Evolutionary conservation across 768 basidiomycete genomes (phyloP), one percentile per base, ranked within the genome.

Genomic region (Lentinus tigrinus): DNA sequence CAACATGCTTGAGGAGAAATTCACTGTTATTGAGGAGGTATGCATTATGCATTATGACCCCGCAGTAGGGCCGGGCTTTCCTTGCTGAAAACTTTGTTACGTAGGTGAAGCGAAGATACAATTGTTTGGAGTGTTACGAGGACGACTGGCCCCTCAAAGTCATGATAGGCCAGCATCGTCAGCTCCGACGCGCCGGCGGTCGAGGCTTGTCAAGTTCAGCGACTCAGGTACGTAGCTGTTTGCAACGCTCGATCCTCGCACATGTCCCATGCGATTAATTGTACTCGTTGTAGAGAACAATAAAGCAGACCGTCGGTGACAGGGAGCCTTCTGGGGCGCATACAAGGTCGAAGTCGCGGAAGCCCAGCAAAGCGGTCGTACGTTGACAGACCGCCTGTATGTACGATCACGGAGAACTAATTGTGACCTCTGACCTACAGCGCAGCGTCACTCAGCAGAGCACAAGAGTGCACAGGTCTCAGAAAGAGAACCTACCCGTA

Each of bases 111-210:
- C 46, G 26, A 11, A 27, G 11, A 24, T 38, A 58, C n/a, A 51
- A 51, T 8, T 11, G 21, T 10, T 13, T 58, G 13, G 23, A 23
- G 14, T 27, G 14, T 1, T 58, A 53, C 27, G 36, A 42, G 5
- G 38, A 48, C 21, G 36, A 17, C 3, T 58, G 57, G 57, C 57
- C 57, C 11, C 24, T 58, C 19, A 3, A 13, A 1, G 47, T 28
- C 4, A 53, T 58, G 57, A 11, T 53, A 10, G 21, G 2, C 1
- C 47, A 53, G 47, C 57, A 58, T 34, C 57, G 57, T n/a, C 57
- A 58, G 27, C 0, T 36, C 1, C 57, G 57, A 27, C 40, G 26
- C 10, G 14, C 6, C 3, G 52, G 52, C 2, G 23, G 3, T 9
- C 24, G n/a, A 39, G 57, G 57, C 4, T 48, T 58, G 38, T 48